Evolutionary conservation across 495 filamentous ascomycete genomes (phyloP), one percentile per base, ranked within the genome.

Genomic region (Aspergillus kassunensis): DNA sequence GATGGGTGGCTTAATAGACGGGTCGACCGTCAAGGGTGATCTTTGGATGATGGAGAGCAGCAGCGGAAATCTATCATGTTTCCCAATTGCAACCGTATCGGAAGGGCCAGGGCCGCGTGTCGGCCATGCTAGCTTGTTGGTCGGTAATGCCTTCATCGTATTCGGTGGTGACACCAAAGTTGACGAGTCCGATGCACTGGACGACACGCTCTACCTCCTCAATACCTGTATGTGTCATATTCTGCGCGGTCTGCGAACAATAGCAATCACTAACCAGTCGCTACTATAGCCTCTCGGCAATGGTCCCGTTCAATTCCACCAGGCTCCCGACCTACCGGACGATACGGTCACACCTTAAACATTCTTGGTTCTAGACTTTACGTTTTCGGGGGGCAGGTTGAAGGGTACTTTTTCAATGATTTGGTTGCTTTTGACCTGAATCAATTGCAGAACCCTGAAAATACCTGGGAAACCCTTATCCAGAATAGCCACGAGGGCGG

Each of bases 101-200:
- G 93, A 99, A 65, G 92, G 95, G 0, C 95, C 95, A 0, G 93
- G 95, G 5, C 92, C 95, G 3, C 81, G 95, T 73, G 95, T 99
- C 30, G 95, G 95, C 10, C 95, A 99, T 75, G 80, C 93, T 5
- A 91, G 90, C 74, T 77, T 99, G 64, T 76, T 99, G 7, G 95
- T 97, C 30, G 95, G 95, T 19, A 99, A 99, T 73, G 95, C 95
- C 1, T 99, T 97, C 62, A 99, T 99, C 58, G 93, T 99, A 12
- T 99, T 96, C 66, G 95, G 95, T 21, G 95, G 95, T 60, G 95
- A 99, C 66, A 99, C 95, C 20, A 97, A 97, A 71, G 84, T 95
- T 60, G 90, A 97, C 55, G 92, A 97, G 55, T 80, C 78, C 6
- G 95, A 99, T 68, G 75, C 87, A 25, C 66, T 99, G 44, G 95